Evolutionary conservation across 2,329 filamentous ascomycete genomes (phyloP).

Genomic region (Bimuria novae-zelandiae): DNA sequence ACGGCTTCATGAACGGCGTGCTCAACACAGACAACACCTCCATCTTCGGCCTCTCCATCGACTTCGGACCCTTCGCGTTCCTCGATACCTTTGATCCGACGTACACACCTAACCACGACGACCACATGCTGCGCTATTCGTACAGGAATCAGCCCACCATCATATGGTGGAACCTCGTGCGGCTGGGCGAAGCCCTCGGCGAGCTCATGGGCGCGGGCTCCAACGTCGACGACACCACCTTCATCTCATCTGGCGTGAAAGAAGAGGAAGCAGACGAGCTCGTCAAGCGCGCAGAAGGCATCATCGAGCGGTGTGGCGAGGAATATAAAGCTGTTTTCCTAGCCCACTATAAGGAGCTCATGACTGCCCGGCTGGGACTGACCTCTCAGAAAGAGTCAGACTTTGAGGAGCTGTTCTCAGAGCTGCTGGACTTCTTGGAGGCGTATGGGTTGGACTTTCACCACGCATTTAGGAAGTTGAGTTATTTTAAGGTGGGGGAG

Average conservation of each 20-base stretch:
- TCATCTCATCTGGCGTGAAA: constrained; percentile 72
- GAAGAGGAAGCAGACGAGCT: constrained; percentile 72
- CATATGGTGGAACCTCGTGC: constrained; percentile 98
- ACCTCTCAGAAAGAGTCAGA: constrained; percentile 71
- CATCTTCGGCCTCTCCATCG: constrained; percentile 83
- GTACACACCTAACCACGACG: constrained; percentile 97
- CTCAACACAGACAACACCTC: constrained; percentile 98
- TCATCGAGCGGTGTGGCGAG: constrained; percentile 80
- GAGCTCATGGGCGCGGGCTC: constrained; percentile 82
- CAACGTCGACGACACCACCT: constrained; percentile 71
- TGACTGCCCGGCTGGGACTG: constrained; percentile 79
- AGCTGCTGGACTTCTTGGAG: constrained; percentile 80
- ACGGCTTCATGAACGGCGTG: constrained; percentile 99
- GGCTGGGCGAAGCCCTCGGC: constrained; percentile 84
- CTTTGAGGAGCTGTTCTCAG: constrained; percentile 81
- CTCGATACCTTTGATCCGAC: constrained; percentile 94
- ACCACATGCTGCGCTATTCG: constrained; percentile 81
- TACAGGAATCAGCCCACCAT: constrained; percentile 95
- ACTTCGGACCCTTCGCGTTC: constrained; percentile 97
- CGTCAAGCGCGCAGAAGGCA: constrained; percentile 76
- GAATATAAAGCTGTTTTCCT: constrained; percentile 90
- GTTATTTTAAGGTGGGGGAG: constrained; percentile 64
- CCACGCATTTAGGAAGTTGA: constrained; percentile 85
- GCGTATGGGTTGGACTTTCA: constrained; percentile 88
- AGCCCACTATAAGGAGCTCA: constrained; percentile 84